Evolutionary conservation across 1,139 yeast genomes (phyloP).

Genomic region (Yamadazyma siamensis): DNA sequence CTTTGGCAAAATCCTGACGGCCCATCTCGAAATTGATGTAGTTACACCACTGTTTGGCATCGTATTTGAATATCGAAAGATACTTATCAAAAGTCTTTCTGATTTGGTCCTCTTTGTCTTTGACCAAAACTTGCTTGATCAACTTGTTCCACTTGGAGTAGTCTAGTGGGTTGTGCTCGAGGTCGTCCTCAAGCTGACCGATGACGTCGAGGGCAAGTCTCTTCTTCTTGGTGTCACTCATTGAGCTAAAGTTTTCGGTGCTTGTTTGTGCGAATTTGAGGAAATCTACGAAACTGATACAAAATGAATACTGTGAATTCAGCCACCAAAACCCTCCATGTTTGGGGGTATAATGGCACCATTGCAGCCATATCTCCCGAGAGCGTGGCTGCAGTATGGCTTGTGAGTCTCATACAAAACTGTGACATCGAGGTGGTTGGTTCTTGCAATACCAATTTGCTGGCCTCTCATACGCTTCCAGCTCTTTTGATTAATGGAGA

Average conservation of each 20-base stretch:
- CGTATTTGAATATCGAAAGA: conserved; percentile 61
- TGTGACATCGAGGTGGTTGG: conserved; percentile 34
- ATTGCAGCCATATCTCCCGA: conserved; percentile 41
- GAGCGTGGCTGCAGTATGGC: conserved; percentile 36
- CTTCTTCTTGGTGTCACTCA: conserved; percentile 22
- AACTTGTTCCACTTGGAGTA: conserved; percentile 56
- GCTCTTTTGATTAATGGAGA: conserved; percentile 38
- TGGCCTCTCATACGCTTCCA: conserved; percentile 56
- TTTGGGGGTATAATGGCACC: conserved; percentile 50
- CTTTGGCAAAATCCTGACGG: conserved; percentile 65
- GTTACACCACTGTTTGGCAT: conserved; percentile 66
- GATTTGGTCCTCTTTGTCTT: conserved; percentile 64
- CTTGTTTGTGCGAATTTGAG: too few species aligned
- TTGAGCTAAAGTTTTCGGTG: too few species aligned
- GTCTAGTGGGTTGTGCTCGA: conserved; percentile 56
- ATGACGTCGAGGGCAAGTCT: conserved; percentile 44
- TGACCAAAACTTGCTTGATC: conserved; percentile 50
- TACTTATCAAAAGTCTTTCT: conserved; percentile 59
- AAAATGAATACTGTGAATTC: neutral
- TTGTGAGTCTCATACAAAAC: conserved; percentile 14
- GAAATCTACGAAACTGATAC: too few species aligned
- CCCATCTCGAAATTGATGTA: conserved; percentile 69
- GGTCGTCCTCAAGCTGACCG: conserved; percentile 57
- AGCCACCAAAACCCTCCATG: conserved; percentile 45
- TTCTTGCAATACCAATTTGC: conserved; percentile 58